Percentiles rank a stretch among this genome's conserved stretches.
Evolutionary conservation across 306 rosid genomes (phyloP).

Genomic region (Quercus ilex): DNA sequence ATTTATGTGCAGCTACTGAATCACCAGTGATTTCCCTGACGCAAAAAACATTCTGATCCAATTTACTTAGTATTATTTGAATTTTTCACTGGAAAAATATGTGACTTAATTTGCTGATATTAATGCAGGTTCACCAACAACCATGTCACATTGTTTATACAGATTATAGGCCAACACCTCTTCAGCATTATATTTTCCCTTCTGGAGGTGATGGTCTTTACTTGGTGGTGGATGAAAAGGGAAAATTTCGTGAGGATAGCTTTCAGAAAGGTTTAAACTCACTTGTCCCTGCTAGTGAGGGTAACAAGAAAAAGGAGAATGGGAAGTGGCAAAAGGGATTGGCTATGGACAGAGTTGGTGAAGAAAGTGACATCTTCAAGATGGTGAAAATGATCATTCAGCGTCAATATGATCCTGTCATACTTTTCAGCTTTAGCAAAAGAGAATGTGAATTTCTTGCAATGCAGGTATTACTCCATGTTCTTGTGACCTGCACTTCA

Average conservation of each 20-base stretch:
- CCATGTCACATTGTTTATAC: constrained; percentile 97
- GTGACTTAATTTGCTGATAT: constrained; percentile 26
- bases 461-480: constrained; percentile 70
- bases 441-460: constrained; percentile 93
- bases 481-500: not conserved
- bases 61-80: not conserved
- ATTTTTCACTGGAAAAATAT: not conserved
- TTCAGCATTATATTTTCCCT: constrained; percentile 92
- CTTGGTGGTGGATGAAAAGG: constrained; percentile 88
- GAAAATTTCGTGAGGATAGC: constrained; percentile 80
- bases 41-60: not conserved
- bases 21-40: not conserved
- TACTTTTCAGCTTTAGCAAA: constrained; percentile 96
- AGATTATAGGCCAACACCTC: constrained; percentile 95
- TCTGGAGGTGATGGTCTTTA: constrained; percentile 81
- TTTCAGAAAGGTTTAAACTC: constrained; percentile 80
- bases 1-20: not conserved
- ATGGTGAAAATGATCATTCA: constrained; percentile 97
- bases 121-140: constrained; percentile 76
- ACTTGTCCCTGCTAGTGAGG: constrained; percentile 54
- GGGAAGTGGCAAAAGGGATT: constrained; percentile 76
- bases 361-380: constrained; percentile 93
- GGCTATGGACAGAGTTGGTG: constrained; percentile 53
- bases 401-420: constrained; percentile 93
- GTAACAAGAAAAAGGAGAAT: constrained; percentile 59